A percentile compares a stretch with the other conserved stretches of the same genome.
Conservation (phyloP, 345 rosid genomes). For the Dipteronia sinensis region DNA sequence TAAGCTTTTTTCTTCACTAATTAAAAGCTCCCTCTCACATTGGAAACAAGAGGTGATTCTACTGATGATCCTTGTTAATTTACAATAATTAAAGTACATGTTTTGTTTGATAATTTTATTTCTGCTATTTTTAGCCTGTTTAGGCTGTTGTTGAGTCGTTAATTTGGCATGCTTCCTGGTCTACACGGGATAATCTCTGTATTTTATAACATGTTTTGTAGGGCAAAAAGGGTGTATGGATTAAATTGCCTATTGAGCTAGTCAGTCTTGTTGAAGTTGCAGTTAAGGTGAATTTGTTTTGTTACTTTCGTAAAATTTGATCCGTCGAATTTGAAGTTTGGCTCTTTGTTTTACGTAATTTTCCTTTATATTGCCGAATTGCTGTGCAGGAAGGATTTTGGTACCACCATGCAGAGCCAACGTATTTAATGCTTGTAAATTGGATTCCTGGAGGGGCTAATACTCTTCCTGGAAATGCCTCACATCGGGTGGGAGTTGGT, state of each 20-base stretch:
- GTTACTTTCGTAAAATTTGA: neutral
- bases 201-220: conserved; percentile 27
- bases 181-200: neutral
- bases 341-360: too few relatives aligned
- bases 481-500: conserved; percentile 78
- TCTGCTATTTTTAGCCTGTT: neutral
- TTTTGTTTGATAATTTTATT: neutral
- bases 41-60: conserved; percentile 73
- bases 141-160: neutral
- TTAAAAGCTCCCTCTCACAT: conserved; percentile 52
- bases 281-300: conserved; percentile 53
- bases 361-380: conserved; percentile 12
- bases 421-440: conserved; percentile 76
- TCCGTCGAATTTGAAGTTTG: neutral
- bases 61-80: neutral
- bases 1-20: conserved; percentile 50
- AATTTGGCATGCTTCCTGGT: neutral
- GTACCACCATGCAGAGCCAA: conserved; percentile 91
- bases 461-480: conserved; percentile 83
- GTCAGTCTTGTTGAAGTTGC: conserved; percentile 72
- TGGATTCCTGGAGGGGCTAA: conserved; percentile 71
- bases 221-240: conserved; percentile 93
- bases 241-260: conserved; percentile 69
- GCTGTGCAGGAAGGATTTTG: conserved; percentile 79
- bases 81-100: neutral